Evolutionary conservation across 768 basidiomycete species (phyloP).

Genomic region (Tulasnella sp.): DNA sequence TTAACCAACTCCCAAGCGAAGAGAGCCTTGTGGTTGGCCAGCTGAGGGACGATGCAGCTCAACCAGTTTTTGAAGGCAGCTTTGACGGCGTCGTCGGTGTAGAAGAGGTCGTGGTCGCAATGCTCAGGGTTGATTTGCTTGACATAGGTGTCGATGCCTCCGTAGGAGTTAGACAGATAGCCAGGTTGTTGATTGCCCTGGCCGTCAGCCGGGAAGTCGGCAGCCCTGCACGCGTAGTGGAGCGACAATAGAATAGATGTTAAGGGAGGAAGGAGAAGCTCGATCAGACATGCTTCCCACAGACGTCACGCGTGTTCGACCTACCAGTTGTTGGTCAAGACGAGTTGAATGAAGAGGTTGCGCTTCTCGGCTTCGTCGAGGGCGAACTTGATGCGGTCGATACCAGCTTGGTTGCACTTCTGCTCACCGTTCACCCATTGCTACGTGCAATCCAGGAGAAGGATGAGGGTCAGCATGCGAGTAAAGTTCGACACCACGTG

Average conservation of each 20-base stretch:
- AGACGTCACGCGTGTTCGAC: no score
- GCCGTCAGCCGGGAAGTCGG: constrained; percentile 12
- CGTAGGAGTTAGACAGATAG: constrained; percentile 32
- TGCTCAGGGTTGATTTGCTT: constrained; percentile 9
- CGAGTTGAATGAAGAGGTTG: no score
- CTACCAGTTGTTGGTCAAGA: no score
- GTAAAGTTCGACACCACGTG: no score
- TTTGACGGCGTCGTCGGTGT: constrained; percentile 31
- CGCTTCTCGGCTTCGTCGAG: no score
- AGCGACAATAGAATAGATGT: background rate
- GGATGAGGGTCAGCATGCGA: no score
- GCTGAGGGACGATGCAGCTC: constrained; percentile 10
- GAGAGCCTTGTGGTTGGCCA: constrained; percentile 25
- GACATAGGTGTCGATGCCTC: constrained; percentile 35
- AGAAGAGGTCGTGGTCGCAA: constrained; percentile 33
- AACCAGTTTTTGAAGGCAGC: constrained; percentile 27
- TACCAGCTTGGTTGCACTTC: no score
- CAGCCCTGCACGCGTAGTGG: background rate
- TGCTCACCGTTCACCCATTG: no score
- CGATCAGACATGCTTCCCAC: no score
- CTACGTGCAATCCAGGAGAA: no score
- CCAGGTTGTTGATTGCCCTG: background rate
- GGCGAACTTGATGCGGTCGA: no score
- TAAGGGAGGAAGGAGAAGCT: no score
- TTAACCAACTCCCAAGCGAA: constrained; percentile 37